Evolutionary conservation across 495 filamentous ascomycete species (phyloP).

Genomic region (Aspergillus indologenus): DNA sequence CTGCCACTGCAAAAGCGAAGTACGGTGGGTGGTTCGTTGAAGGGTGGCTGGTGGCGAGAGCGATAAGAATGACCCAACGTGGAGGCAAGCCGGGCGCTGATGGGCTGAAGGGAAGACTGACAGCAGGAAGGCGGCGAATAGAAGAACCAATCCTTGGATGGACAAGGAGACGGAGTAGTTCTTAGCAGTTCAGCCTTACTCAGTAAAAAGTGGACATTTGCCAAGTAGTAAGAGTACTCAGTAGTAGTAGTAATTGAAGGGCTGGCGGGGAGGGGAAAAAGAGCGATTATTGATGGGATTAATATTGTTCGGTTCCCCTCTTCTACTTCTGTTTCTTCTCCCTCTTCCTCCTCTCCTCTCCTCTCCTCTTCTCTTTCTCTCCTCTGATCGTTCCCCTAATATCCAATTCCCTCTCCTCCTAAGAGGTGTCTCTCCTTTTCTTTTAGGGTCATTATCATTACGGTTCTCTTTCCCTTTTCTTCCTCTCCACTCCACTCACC

Average conservation of each 20-base stretch:
- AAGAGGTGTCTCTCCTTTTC: not conserved
- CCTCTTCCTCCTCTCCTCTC: slow-evolving; percentile 2
- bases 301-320: not conserved
- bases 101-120: slow-evolving; percentile 5
- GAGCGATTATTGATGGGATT: not conserved
- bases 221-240: not conserved
- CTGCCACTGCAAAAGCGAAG: not conserved
- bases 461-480: not conserved
- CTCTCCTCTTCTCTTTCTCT: slow-evolving; percentile 11
- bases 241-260: not conserved
- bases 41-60: slow-evolving; percentile 2
- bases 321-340: slow-evolving; percentile 3
- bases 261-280: not conserved
- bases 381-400: slow-evolving; percentile 6
- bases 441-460: not conserved
- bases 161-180: not conserved
- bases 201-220: not conserved
- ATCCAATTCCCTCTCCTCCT: slow-evolving; percentile 5
- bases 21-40: not conserved
- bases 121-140: not conserved
- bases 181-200: not conserved
- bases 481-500: slow-evolving; percentile 12
- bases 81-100: slow-evolving; percentile 17
- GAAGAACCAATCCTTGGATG: not conserved
- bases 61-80: slow-evolving; percentile 14